Conservation (phyloP, 805 yeast genomes). For the Kodamaea kakaduensis region DNA sequence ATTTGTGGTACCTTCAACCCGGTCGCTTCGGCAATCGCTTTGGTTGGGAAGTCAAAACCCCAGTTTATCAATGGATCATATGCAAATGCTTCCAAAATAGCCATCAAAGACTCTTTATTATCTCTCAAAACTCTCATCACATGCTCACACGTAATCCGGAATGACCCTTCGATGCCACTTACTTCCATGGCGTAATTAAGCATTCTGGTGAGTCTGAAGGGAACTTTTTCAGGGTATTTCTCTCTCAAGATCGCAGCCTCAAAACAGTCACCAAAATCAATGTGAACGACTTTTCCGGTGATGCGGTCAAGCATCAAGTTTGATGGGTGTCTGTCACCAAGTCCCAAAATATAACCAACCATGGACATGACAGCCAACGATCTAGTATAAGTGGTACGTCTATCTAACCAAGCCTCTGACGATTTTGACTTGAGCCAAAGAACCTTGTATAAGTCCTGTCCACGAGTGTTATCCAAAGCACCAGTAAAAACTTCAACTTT, state of each 20-base stretch:
- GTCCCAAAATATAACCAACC: constrained; percentile 95
- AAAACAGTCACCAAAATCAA: constrained; percentile 98
- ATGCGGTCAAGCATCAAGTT: constrained; percentile 91
- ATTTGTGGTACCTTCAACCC: constrained; percentile 65
- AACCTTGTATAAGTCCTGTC: constrained; percentile 93
- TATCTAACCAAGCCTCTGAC: constrained; percentile 95
- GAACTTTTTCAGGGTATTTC: constrained; percentile 97
- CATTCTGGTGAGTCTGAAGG: constrained; percentile 95
- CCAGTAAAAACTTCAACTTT: constrained; percentile 96
- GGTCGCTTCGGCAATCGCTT: constrained; percentile 68
- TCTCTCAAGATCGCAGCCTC: constrained; percentile 97
- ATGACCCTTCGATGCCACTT: constrained; percentile 96
- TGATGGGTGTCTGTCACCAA: constrained; percentile 98
- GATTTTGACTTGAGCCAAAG: constrained; percentile 95
- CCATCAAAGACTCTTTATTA: constrained; percentile 95
- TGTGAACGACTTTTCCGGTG: constrained; percentile 94
- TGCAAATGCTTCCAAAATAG: constrained; percentile 96
- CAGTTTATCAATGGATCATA: constrained; percentile 97
- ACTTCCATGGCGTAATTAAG: constrained; percentile 98
- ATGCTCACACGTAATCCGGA: constrained; percentile 93
- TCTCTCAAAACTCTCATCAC: constrained; percentile 93
- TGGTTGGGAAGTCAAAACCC: constrained; percentile 94
- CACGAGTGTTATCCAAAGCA: constrained; percentile 91
- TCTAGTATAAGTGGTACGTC: constrained; percentile 93
- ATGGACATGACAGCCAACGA: constrained; percentile 98